Base-by-base conservation (phyloP, 1,284 basidiomycete genomes). In the Pascua sp. region DNA sequence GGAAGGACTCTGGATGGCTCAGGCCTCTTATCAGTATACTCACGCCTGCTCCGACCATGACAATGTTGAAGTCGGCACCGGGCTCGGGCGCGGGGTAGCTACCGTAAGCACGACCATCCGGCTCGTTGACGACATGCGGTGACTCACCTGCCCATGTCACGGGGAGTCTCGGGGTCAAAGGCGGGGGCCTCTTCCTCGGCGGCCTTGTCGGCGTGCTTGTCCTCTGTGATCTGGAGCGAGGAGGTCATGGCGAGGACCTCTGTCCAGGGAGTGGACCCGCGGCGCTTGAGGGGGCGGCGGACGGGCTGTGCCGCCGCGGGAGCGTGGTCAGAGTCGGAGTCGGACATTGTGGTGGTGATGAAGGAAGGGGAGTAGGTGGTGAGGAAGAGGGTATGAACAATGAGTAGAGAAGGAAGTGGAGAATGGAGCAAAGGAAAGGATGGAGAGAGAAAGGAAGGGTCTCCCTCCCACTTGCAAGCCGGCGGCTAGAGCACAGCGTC, bases 41-140 rank as follows among this genome's bases (percentile, higher is more conserved):
- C 53, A 77, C 77, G 37, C 92, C 92, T 38, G 91, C 91, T 50
- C 91, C 91, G 66, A 95, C 82, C 77, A 93, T 92, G 71, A 93
- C 85, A 57, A 96, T 85, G 74, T 94, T 93, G 81, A 93, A 93
- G 70, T 86, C 81, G 65, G 85, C 83, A 49, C 76, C 77, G 2
- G 77, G 76, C 46, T 71, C 74, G 18, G 76, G 57, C 1, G 47
- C 38, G 13, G 47, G 47, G 17, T 49, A 49, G 38, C 47, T 49
- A n/a, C 38, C 13, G 36, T 47, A 15, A 47, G 46, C 46, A 11
- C 8, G 4, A 18, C 18, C 11, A 39, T 11, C 4, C 10, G 16
- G 10, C 3, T 4, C 32, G 24, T 32, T 32, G 24, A 32, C 24
- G 24, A 7, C 24, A 32, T 32, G 4, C 3, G 24, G 24, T 32